Evolutionary conservation across 1,284 basidiomycete species (phyloP).

Genomic region (Ustilago sp.): DNA sequence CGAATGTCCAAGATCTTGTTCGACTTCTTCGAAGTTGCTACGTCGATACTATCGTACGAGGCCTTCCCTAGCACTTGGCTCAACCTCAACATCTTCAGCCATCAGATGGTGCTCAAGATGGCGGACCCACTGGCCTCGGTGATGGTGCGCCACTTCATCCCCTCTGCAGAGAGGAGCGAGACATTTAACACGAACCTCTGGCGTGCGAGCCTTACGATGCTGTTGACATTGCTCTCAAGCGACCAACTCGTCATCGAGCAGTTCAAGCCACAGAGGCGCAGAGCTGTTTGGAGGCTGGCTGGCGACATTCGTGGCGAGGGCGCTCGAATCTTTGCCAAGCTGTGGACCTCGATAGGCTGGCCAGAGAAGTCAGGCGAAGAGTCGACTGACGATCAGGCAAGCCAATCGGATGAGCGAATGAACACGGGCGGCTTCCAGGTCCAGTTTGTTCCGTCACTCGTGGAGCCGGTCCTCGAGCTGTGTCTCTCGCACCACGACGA

Average conservation of each 20-base stretch:
- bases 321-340: constrained; percentile 81
- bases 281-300: constrained; percentile 93
- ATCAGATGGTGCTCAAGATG: constrained; percentile 88
- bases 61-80: constrained; percentile 93
- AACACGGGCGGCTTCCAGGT: constrained; percentile 67
- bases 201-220: constrained; percentile 83
- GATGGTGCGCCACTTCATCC: constrained; percentile 84
- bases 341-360: constrained; percentile 83
- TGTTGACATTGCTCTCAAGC: constrained; percentile 86
- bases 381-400: constrained; percentile 18
- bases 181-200: constrained; percentile 84
- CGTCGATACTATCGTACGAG: constrained; percentile 85
- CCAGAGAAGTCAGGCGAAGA: constrained; percentile 35
- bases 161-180: constrained; percentile 74
- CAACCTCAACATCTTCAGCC: constrained; percentile 88
- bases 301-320: constrained; percentile 95
- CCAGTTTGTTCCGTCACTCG: constrained; percentile 77
- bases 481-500: constrained; percentile 95
- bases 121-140: constrained; percentile 83
- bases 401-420: constrained; percentile 46
- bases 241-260: constrained; percentile 94
- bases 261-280: constrained; percentile 89
- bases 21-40: constrained; percentile 83
- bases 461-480: constrained; percentile 89
- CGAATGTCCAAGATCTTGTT: constrained; percentile 77